Evolutionary conservation across 371 early-diverging fungal species (phyloP).

Genomic region (Mucor irregularis): DNA sequence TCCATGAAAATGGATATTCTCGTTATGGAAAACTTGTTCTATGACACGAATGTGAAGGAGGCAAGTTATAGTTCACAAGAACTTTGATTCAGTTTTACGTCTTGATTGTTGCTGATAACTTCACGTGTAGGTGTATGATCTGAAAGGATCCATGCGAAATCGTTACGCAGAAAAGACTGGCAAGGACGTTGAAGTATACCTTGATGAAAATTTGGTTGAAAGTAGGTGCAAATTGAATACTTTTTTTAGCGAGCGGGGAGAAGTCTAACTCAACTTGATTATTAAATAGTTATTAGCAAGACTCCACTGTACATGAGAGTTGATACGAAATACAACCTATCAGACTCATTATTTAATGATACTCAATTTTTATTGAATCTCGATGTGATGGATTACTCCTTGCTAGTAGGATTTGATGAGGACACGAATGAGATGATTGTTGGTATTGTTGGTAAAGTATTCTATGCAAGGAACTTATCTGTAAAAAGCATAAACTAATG

Average conservation of each 20-base stretch:
- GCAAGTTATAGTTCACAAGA: conserved; percentile 22
- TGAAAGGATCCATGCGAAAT: conserved; percentile 95
- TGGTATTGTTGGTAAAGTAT: conserved; percentile 82
- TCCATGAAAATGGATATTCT: conserved; percentile 87
- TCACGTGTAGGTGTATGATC: conserved; percentile 75
- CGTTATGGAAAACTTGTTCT: conserved; percentile 96
- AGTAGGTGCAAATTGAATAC: conserved; percentile 32
- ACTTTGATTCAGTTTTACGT: conserved; percentile 2
- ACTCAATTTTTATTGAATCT: conserved; percentile 83
- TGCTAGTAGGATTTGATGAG: conserved; percentile 89
- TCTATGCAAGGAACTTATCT: no score
- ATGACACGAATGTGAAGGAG: conserved; percentile 70
- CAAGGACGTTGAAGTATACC: conserved; percentile 79
- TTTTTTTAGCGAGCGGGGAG: no score
- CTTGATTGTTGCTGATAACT: background rate
- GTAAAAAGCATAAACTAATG: background rate
- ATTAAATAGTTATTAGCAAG: conserved; percentile 65
- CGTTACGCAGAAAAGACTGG: conserved; percentile 88
- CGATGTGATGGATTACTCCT: conserved; percentile 96
- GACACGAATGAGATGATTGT: conserved; percentile 81
- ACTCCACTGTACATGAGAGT: conserved; percentile 88
- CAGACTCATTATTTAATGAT: conserved; percentile 84
- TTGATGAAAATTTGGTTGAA: conserved; percentile 92
- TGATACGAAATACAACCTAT: conserved; percentile 79
- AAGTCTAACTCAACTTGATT: background rate